Evolutionary conservation across 306 rosid genomes (phyloP), one percentile per base, ranked within the genome.

Genomic region (Castanospermum australe): DNA sequence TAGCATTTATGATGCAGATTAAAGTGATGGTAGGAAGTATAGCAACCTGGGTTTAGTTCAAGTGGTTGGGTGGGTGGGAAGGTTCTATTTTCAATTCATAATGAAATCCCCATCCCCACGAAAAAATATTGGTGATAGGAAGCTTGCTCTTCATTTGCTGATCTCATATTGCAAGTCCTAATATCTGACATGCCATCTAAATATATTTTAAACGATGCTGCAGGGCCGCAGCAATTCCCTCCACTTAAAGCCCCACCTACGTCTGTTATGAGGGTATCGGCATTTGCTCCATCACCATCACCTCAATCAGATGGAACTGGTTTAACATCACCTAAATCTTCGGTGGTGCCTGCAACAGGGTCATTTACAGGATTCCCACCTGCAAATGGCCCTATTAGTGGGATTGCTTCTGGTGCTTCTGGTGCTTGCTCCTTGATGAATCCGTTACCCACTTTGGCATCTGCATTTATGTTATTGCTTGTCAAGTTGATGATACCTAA

Each of bases 201-300:
- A 21, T 48, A 3, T 56, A 13, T 42, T 42, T 59, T n/a, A 12
- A 83, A 70, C 48, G 65, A 14, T 73, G 28, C n/a, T 65, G 63
- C 90, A 89, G 92, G 90, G 47, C 76, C 82, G 1, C 97, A 88
- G 20, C 85, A 83, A 79, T 85, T 88, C 65, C 97, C 91, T 48
- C 86, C 89, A 0, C 89, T 89, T 18, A 76, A 74, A 75, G 91
- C 84, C 6, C 94, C 97, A 9, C 97, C 94, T 13, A 57, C 91
- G 18, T 77, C 91, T 7, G 87, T 82, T 39, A 44, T 32, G 38
- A 80, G 65, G 47, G 88, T 84, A 38, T 47, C 90, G 9, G 51
- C 67, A 0, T 86, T 77, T 82, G 84, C 88, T 4, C 94, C 94
- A 6, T 64, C 91, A 47, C 90, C 93, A 8, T 51, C 93, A 22